phyloP scores from a whole-genome alignment of 106 monocot species.

The Agapanthus africanus region DNA sequence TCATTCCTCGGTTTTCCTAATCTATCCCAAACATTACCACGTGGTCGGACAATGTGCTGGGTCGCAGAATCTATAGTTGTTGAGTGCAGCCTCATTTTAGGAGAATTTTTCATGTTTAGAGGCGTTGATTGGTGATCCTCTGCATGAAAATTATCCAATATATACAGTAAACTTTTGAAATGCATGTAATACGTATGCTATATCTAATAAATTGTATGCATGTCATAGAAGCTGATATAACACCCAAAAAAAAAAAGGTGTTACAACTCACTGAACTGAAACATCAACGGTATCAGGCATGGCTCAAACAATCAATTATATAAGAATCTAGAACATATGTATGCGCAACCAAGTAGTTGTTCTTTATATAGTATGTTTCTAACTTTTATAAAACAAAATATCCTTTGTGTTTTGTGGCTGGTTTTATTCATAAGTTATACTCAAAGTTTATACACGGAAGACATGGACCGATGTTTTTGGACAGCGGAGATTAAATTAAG shows the following conservation, averaged over 20 bases:
- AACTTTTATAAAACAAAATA: too few species aligned
- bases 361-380: too few species aligned
- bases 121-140: slow-evolving; percentile 25
- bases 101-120: slow-evolving; percentile 5
- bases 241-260: background rate
- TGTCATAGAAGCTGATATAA: background rate
- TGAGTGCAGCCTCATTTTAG: slow-evolving; percentile 19
- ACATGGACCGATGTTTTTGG: too few species aligned
- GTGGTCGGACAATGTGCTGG: slow-evolving; percentile 17
- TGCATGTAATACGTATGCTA: background rate
- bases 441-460: too few species aligned
- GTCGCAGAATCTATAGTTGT: slow-evolving; percentile 15
- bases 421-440: too few species aligned
- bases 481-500: too few species aligned
- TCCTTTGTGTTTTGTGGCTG: too few species aligned
- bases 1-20: slow-evolving; percentile 57
- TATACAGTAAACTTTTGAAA: slow-evolving; percentile 1
- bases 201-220: background rate
- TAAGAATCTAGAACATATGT: background rate
- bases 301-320: background rate
- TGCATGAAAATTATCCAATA: slow-evolving; percentile 21
- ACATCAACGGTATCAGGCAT: background rate
- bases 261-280: background rate
- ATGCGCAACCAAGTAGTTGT: too few species aligned
- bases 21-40: slow-evolving; percentile 90